Base-by-base conservation (phyloP, 2,329 filamentous ascomycete genomes). In the Pseudogymnoascus sp. region DNA sequence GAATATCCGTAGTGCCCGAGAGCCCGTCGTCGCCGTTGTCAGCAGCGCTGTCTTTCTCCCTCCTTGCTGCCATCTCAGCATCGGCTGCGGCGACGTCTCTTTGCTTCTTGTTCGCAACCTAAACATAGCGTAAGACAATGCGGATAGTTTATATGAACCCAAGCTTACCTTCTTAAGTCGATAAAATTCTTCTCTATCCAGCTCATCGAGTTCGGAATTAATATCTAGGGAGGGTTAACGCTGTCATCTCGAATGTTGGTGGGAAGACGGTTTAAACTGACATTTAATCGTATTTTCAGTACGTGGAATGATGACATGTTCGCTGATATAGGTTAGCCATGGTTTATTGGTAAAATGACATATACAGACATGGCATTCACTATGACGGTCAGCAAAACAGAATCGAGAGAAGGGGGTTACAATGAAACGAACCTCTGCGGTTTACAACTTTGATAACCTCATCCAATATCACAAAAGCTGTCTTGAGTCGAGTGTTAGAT, bases 241-340 rank as follows among this genome's bases (percentile, higher is more conserved):
- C 60, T 68, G 16, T 61, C 68, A 63, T 67, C 56, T 25, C 59
- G 21, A 60, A 16, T 40, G 33, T 35, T 40, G 14, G 35, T 40
- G 28, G 50, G 50, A 56, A 18, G 16, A 35, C 50, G 4, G 12
- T 18, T 6, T 10, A 47, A 37, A 71, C 83, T 69, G 78, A 87
- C 87, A 99, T 78, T 96, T 97, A 80, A 99, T 99, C n/a, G 94
- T 99, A 73, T 97, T 99, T 75, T 99, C 94, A 12, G 94, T 99
- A 68, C 94, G 84, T 11, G 94, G 94, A 71, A 99, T 99, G 70
- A 99, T 97, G 70, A 99, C 91, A 75, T 95, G 90, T 76, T 94
- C 90, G 72, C 85, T 89, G 68, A 23, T 61, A 33, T 18, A 25
- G n/a, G 25, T 47, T 59, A 60, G 28, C 14, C 14, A 18, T 50